phyloP scores from a whole-genome alignment of 306 rosid species.

The Cucumis sativus region Cucumber_9930_V3 NC_026658.2:16891001-16891500 shows the following conservation, averaged over 20 bases:
- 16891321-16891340: background rate
- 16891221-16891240: background rate
- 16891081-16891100: background rate
- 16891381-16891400: conserved; percentile 28
- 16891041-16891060: background rate
- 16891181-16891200: background rate
- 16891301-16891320: background rate
- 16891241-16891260: background rate
- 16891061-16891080: background rate
- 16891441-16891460: conserved; percentile 23
- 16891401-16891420: conserved; percentile 20
- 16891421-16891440: conserved; percentile 25
- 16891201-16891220: background rate
- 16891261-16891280: background rate
- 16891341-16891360: conserved; percentile 1
- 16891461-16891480: background rate
- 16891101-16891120: background rate
- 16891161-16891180: background rate
- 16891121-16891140: background rate
- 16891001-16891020: conserved; percentile 7
- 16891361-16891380: conserved; percentile 19
- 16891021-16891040: conserved; percentile 11
- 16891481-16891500: background rate
- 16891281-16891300: background rate
- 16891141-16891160: background rate